Conservation (phyloP, 768 basidiomycete species). For the Leccinum pellstonianum region DNA sequence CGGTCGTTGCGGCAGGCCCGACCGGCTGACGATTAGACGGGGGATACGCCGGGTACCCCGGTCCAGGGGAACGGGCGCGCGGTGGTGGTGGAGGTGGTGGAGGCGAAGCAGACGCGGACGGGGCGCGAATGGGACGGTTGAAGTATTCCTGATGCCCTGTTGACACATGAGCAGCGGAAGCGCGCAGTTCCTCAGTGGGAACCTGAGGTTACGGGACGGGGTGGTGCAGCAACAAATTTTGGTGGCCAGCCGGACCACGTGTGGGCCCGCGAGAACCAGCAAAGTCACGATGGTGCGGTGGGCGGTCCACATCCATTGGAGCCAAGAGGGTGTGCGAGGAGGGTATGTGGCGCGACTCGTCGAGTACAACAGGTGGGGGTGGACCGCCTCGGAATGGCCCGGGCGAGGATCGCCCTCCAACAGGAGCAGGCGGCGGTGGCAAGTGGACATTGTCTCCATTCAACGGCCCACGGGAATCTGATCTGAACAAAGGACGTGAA, state of each 20-base stretch:
- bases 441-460: no score
- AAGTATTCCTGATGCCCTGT: slow-evolving; percentile 59
- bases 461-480: no score
- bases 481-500: no score
- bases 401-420: no score
- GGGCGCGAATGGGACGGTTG: slow-evolving; percentile 48
- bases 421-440: no score
- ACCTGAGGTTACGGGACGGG: slow-evolving; percentile 60
- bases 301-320: slow-evolving; percentile 72
- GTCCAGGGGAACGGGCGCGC: slow-evolving; percentile 51
- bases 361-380: slow-evolving; percentile 47
- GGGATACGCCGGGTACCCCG: slow-evolving; percentile 49
- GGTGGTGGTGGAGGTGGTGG: slow-evolving; percentile 32
- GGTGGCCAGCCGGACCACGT: slow-evolving; percentile 57
- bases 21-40: slow-evolving; percentile 46
- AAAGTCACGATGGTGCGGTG: slow-evolving; percentile 56
- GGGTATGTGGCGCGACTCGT: slow-evolving; percentile 66
- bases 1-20: slow-evolving; percentile 51
- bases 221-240: slow-evolving; percentile 63
- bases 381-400: no score
- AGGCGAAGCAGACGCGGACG: slow-evolving; percentile 62
- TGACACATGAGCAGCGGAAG: slow-evolving; percentile 36
- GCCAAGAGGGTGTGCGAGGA: slow-evolving; percentile 66
- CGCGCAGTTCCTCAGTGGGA: slow-evolving; percentile 51
- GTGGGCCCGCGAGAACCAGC: slow-evolving; percentile 45